A percentile compares a stretch with the other conserved stretches of the same genome.
Evolutionary conservation across 2,329 filamentous ascomycete species (phyloP).

Genomic region (Penicillium occitanis): DNA sequence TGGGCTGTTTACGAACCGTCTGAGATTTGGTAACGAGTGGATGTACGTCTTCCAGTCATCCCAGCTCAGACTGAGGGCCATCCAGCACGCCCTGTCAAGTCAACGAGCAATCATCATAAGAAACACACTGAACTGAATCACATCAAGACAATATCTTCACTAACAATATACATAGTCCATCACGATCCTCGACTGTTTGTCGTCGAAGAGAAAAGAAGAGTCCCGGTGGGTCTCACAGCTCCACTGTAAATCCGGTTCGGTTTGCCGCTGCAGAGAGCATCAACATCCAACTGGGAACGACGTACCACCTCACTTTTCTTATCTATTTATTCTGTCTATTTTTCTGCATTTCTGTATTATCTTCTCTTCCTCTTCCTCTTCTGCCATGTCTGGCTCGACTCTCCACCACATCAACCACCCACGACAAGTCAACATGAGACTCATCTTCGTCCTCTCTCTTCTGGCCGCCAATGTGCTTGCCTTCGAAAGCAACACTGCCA

Average conservation of each 20-base stretch:
- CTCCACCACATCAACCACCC: neutral
- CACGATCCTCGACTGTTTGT: neutral
- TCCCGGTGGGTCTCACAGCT: neutral
- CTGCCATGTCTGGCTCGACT: neutral
- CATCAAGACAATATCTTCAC: too few relatives aligned
- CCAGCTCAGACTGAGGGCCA: neutral
- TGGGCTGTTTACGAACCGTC: neutral
- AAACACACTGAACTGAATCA: neutral
- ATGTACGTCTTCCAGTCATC: neutral
- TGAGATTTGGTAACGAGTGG: neutral
- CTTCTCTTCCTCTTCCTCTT: neutral
- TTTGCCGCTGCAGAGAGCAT: neutral
- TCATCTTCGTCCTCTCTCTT: slow-evolving; percentile 17
- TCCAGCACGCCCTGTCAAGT: neutral
- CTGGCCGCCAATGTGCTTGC: slow-evolving; percentile 17
- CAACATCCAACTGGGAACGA: neutral
- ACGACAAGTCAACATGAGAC: slow-evolving; percentile 12
- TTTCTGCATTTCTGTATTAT: neutral
- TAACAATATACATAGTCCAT: too few relatives aligned
- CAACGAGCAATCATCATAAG: neutral
- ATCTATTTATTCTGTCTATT: neutral
- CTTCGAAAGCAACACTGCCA: neutral
- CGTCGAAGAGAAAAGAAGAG: neutral
- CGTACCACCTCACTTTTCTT: neutral
- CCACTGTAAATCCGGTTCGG: slow-evolving; percentile 18